These are phyloP conservation scores for Leccinellum luteum DNA, from an alignment of 768 basidiomycete genomes.

Conservation along the genomic window DNA sequence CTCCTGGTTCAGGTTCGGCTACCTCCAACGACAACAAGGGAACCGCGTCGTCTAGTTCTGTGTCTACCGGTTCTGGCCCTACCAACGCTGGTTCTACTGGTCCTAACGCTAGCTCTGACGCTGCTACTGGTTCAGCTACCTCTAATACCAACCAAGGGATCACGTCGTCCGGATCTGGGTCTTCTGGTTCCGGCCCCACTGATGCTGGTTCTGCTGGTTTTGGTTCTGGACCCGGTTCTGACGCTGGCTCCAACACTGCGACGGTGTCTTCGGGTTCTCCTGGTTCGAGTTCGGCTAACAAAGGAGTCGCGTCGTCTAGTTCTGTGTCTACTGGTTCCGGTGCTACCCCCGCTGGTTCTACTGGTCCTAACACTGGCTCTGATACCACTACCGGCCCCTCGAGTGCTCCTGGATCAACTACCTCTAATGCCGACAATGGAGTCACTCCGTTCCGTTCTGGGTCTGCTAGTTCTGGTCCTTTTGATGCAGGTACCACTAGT, in stretches of 20 bases:
- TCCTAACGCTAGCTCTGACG: too few species aligned
- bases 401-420: not conserved
- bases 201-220: too few species aligned
- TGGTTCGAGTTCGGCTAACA: not conserved
- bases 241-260: not conserved
- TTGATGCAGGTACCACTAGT: not conserved
- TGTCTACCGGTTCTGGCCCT: not conserved
- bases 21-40: too few species aligned
- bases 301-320: not conserved
- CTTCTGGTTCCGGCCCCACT: too few species aligned
- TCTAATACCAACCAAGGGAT: too few species aligned
- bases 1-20: not conserved
- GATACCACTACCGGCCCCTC: not conserved
- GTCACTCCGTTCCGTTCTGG: not conserved
- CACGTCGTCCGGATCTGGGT: too few species aligned
- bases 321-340: not conserved
- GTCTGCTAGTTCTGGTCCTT: not conserved
- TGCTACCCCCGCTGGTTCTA: not conserved
- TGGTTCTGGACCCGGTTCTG: not conserved
- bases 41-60: not conserved
- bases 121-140: too few species aligned
- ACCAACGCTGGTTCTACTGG: too few species aligned
- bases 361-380: too few species aligned
- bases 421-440: not conserved
- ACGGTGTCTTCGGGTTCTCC: not conserved